A percentile compares a stretch with the other conserved stretches of the same genome.
Conservation (phyloP, 306 rosid genomes). For the Astragalus glycyphyllos region DNA sequence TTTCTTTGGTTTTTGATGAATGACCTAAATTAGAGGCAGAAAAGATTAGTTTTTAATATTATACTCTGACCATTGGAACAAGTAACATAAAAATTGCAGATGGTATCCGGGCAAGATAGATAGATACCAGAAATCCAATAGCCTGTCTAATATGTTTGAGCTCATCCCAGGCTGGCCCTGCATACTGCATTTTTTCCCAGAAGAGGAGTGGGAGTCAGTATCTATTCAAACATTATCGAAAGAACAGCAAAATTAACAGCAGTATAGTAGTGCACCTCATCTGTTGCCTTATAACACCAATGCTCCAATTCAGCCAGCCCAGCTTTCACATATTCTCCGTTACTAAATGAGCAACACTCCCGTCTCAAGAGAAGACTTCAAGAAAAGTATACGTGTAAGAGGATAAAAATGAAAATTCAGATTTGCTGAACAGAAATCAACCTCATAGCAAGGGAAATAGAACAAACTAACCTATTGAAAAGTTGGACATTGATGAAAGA, state of each 20-base stretch:
- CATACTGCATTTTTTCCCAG: slow-evolving; percentile 48
- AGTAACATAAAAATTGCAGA: slow-evolving; percentile 35
- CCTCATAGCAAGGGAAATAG: slow-evolving; percentile 22
- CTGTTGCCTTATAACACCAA: slow-evolving; percentile 91
- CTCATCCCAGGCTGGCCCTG: slow-evolving; percentile 96
- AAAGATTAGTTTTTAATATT: slow-evolving; percentile 34
- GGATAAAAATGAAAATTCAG: not conserved
- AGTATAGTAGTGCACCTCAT: slow-evolving; percentile 65
- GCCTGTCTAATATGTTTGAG: slow-evolving; percentile 98
- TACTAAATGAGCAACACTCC: slow-evolving; percentile 99
- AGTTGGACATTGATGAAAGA: slow-evolving; percentile 91
- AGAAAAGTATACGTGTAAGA: slow-evolving; percentile 26
- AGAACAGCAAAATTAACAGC: slow-evolving; percentile 11
- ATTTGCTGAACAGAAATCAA: slow-evolving; percentile 19
- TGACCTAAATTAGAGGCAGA: slow-evolving; percentile 65
- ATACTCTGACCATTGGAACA: slow-evolving; percentile 24
- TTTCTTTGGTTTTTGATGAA: slow-evolving; percentile 98
- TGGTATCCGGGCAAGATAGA: slow-evolving; percentile 10
- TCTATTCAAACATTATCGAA: slow-evolving; percentile 26
- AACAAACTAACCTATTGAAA: slow-evolving; percentile 78
- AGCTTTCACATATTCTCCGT: slow-evolving; percentile 94
- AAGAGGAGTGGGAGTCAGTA: slow-evolving; percentile 30
- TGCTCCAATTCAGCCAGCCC: slow-evolving; percentile 98
- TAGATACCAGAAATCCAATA: slow-evolving; percentile 88
- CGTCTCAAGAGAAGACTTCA: slow-evolving; percentile 96